Percentiles rank a stretch among this genome's conserved stretches.
Evolutionary conservation across 139 green algal genomes (phyloP).

Genomic region (Klebsormidium nitens): DNA sequence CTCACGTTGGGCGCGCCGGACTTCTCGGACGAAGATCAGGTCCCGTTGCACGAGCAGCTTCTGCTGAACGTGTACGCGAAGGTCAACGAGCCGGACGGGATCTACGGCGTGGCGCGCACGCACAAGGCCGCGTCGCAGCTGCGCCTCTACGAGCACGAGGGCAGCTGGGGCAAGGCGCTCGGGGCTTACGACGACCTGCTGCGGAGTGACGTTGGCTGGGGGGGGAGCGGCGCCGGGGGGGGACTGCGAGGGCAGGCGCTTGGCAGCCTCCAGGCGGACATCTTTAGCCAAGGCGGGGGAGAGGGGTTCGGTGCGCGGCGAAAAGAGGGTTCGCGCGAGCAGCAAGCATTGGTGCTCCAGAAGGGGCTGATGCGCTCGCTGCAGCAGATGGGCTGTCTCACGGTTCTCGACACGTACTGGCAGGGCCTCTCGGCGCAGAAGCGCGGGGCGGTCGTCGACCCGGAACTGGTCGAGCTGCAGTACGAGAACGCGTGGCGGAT

Average conservation of each 20-base stretch:
- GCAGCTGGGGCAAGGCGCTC: constrained; percentile 54
- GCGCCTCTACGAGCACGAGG: constrained; percentile 53
- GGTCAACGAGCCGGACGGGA: constrained; percentile 67
- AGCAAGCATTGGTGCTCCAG: no score
- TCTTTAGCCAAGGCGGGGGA: no score
- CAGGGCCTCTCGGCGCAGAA: constrained; percentile 15
- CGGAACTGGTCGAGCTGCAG: constrained; percentile 38
- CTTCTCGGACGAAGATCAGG: constrained; percentile 19
- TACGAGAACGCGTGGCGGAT: constrained; percentile 30
- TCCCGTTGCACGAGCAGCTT: constrained; percentile 45
- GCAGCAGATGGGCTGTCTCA: constrained; percentile 51
- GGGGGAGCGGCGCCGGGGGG: constrained; percentile 2
- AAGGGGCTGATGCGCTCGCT: constrained; percentile 38
- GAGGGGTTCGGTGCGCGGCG: no score
- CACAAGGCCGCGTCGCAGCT: constrained; percentile 49
- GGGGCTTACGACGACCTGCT: constrained; percentile 47
- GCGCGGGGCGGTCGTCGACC: background rate
- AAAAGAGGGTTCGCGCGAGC: no score
- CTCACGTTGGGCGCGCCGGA: constrained; percentile 32
- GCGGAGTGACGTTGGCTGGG: no score
- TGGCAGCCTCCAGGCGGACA: no score
- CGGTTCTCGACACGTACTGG: constrained; percentile 40
- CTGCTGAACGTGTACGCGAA: constrained; percentile 65
- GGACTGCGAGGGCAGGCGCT: no score
- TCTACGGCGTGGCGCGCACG: constrained; percentile 65